Evolutionary conservation across 2,329 filamentous ascomycete genomes (phyloP), one percentile per base, ranked within the genome.

Genomic region (Zalaria sp.): DNA sequence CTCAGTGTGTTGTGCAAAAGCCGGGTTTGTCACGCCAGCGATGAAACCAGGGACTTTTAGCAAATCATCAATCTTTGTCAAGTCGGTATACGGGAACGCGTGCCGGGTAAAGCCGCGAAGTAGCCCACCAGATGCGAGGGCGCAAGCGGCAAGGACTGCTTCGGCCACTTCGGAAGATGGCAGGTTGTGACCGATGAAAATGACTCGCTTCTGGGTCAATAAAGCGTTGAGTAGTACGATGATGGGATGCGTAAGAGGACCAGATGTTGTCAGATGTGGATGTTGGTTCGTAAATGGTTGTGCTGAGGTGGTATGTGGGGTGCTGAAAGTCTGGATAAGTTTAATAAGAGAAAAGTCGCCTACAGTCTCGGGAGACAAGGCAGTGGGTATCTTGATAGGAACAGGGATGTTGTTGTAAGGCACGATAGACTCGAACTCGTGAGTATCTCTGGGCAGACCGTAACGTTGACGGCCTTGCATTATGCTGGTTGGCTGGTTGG

Each of bases 321-420:
- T 78, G 35, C 85, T 84, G 60, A 96, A 96, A 41, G 84, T 94
- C 53, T 94, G 87, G 49, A 98, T 94, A 41, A 98, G 77, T 61
- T 96, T 96, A 64, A 98, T 83, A 43, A 98, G 72, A 32, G 88
- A 96, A 57, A 98, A 98, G 63, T 98, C 91, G 47, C 91, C 91
- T 10, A 98, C 91, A 0, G 85, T 95, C 67, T 98, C 91, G 2
- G 88, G 85, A 67, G 88, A 89, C 44, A 93, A 75, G 7, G 91
- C 88, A 3, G 89, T 88, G 0, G 91, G 91, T 5, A 98, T 81
- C 63, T 96, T 96, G 65, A 98, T 86, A 1, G 91, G 91, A 27
- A 98, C 89, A 0, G 89, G 89, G 43, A 96, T 91, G 48, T 87
- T 86, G 64, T 95, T 93, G 67, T 98, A 98, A 57, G 89, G 77